Evolutionary conservation across 1,284 basidiomycete species (phyloP).

Genomic region (Ustilago nuda): DNA sequence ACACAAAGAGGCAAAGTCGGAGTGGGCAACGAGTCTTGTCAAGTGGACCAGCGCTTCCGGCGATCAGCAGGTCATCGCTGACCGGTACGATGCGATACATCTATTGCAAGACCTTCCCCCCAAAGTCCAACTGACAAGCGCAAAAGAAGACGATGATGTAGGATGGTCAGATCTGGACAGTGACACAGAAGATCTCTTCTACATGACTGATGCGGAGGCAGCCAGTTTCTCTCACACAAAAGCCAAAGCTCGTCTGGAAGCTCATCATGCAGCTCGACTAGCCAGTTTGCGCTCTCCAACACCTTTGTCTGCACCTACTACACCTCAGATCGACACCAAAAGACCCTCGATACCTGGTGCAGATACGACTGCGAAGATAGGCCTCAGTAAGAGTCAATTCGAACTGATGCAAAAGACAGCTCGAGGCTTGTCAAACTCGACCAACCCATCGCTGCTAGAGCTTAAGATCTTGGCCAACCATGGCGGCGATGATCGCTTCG

Average conservation of each 20-base stretch:
- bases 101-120: conserved; percentile 17
- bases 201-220: conserved; percentile 25
- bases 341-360: not conserved
- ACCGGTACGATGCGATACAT: conserved; percentile 38
- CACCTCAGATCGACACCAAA: not conserved
- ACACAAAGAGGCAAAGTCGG: not conserved
- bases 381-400: conserved; percentile 70
- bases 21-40: conserved; percentile 7
- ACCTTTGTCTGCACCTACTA: not conserved
- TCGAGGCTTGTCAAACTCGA: conserved; percentile 75
- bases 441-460: conserved; percentile 81
- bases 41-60: conserved; percentile 26
- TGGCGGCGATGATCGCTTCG: conserved; percentile 77
- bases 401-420: conserved; percentile 82
- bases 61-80: conserved; percentile 4
- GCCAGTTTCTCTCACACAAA: conserved; percentile 8
- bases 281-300: not conserved
- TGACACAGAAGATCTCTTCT: conserved; percentile 42
- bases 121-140: not conserved
- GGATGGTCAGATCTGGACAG: conserved; percentile 42
- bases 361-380: not conserved
- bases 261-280: conserved; percentile 8
- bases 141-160: not conserved
- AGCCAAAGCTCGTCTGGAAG: conserved; percentile 11
- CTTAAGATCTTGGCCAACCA: conserved; percentile 89